Evolutionary conservation across 352 stramenopile species (phyloP).

Genomic region (Lagenidium giganteum): DNA sequence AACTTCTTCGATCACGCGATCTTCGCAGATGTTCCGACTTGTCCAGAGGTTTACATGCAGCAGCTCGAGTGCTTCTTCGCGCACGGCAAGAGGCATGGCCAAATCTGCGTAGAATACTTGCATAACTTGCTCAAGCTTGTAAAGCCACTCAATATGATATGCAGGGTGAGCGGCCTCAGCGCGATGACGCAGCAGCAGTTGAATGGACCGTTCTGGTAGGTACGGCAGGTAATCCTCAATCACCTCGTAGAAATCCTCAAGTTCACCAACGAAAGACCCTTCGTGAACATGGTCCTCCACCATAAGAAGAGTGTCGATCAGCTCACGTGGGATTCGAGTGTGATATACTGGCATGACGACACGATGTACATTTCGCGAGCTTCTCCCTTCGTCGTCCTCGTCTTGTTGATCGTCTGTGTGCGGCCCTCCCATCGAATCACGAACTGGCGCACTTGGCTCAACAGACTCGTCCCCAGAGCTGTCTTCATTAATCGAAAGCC

Average conservation of each 20-base stretch:
- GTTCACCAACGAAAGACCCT: conserved; percentile 55
- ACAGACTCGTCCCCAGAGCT: not conserved
- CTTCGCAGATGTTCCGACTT: conserved; percentile 79
- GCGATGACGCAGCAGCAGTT: conserved; percentile 55
- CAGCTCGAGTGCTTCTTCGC: conserved; percentile 63
- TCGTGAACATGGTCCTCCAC: conserved; percentile 69
- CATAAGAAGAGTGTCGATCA: conserved; percentile 70
- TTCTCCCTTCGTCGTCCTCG: not conserved
- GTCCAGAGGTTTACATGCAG: conserved; percentile 67
- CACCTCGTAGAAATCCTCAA: conserved; percentile 70
- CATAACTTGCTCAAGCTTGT: conserved; percentile 46
- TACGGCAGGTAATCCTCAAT: conserved; percentile 68
- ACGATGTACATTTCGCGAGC: no score
- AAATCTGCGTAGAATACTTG: conserved; percentile 59
- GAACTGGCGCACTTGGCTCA: not conserved
- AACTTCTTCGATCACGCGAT: conserved; percentile 83
- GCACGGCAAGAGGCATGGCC: conserved; percentile 34
- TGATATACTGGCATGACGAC: conserved; percentile 31
- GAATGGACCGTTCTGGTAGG: conserved; percentile 46
- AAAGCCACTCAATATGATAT: conserved; percentile 62
- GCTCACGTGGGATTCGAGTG: conserved; percentile 66
- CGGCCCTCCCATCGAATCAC: not conserved
- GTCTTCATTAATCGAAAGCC: conserved; percentile 34
- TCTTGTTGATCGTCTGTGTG: conserved; percentile 2
- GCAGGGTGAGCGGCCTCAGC: conserved; percentile 62